Base-by-base conservation (phyloP, 345 rosid genomes). In the Syzygium oleosum region DNA sequence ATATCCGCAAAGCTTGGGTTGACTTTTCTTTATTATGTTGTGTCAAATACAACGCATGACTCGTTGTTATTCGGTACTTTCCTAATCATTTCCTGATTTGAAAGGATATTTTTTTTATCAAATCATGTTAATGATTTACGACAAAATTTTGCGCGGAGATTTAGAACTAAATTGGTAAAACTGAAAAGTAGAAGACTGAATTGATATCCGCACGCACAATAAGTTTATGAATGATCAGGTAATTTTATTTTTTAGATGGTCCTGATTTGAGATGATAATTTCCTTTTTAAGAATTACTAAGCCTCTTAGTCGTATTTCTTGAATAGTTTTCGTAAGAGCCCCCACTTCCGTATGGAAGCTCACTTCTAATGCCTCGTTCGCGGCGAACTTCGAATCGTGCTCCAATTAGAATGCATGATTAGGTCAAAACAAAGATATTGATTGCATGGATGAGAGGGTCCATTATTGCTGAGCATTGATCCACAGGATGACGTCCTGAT, bases 191-290 rank as follows among this genome's bases (percentile, higher is more conserved):
- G 2, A 56, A 9, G 4, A 9, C 1, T 9, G 2, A 55, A 8
- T 34, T 10, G 13, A 31, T 5, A 34, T 19, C 0, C 0, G 1
- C 8, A 73, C 1, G 2, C 9, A 73, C 0, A 34, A 19, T 73
- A 17, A 73, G 1, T 73, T 34, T 34, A 34, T 1, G 0, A 19
- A 2, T 38, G 14, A 34, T 34, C 9, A 12, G 2, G 0, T 34
- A 73, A 73, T 73, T 17, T 73, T 19, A 17, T 11, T 0, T 73
- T 73, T 68, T 3, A 68, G 9, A 34, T 9, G 34, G 6, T 34
- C 46, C 6, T 5, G 2, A 0, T 34, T 73, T 31, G 23, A 68
- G 46, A 68, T 68, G 46, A 68, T 68, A 68, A 34, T 8, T 17
- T 68, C 12, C 7, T 61, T 61, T 61, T 61, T 34, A 61, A 61